Evolutionary conservation across 495 filamentous ascomycete genomes (phyloP).

Genomic region (Lophiostoma macrostomum): DNA sequence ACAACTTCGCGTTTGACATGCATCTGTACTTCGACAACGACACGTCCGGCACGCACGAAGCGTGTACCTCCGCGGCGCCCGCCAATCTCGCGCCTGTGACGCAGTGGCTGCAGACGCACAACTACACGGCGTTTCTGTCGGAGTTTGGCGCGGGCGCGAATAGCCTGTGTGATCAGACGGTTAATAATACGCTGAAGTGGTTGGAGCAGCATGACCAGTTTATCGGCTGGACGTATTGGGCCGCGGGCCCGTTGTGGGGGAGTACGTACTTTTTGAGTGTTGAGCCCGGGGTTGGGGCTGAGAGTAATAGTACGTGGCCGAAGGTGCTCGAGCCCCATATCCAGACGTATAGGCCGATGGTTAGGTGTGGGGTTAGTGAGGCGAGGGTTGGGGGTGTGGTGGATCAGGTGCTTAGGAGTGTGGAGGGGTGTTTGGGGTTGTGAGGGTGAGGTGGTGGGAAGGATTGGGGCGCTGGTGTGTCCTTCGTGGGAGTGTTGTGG

Average conservation of each 20-base stretch:
- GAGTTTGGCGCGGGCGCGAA: constrained; percentile 34
- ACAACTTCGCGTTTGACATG: constrained; percentile 37
- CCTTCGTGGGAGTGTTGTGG: no score
- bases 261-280: constrained; percentile 27
- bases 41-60: constrained; percentile 31
- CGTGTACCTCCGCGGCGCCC: constrained; percentile 26
- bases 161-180: constrained; percentile 19
- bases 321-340: constrained; percentile 19
- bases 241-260: constrained; percentile 35
- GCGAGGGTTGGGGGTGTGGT: background rate
- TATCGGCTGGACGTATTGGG: constrained; percentile 37
- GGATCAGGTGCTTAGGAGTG: no score
- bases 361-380: constrained; percentile 23
- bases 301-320: constrained; percentile 19
- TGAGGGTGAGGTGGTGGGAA: background rate
- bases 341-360: constrained; percentile 11
- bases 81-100: constrained; percentile 29
- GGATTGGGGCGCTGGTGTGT: no score
- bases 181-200: constrained; percentile 19
- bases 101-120: constrained; percentile 29
- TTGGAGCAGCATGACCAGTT: constrained; percentile 24
- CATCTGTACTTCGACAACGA: constrained; percentile 37
- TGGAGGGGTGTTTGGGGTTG: constrained; percentile 26
- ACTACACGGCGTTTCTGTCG: constrained; percentile 33
- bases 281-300: constrained; percentile 11